Conservation (phyloP, 1,284 basidiomycete species). For the Cryptococcus sp. region DNA sequence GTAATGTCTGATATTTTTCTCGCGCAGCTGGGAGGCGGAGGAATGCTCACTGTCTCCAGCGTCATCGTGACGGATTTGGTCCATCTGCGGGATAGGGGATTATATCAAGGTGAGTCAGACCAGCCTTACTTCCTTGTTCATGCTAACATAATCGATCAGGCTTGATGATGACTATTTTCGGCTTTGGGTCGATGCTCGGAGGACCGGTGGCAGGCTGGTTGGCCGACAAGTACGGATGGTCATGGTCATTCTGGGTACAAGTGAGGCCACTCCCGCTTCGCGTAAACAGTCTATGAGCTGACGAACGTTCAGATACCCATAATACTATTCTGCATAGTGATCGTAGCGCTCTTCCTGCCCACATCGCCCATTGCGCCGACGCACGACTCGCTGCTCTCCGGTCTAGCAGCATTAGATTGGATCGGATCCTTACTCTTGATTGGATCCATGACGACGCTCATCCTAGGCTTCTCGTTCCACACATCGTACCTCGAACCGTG, state of each 20-base stretch:
- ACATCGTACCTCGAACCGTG: slow-evolving; percentile 78
- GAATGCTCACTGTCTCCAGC: slow-evolving; percentile 49
- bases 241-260: slow-evolving; percentile 47
- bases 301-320: slow-evolving; percentile 27
- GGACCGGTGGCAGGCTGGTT: slow-evolving; percentile 50
- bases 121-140: neutral
- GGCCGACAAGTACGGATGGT: slow-evolving; percentile 49
- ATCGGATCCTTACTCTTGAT: slow-evolving; percentile 61
- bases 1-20: neutral
- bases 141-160: slow-evolving; percentile 15
- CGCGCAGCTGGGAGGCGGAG: slow-evolving; percentile 48
- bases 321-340: slow-evolving; percentile 34
- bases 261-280: slow-evolving; percentile 21
- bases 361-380: slow-evolving; percentile 41
- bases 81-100: slow-evolving; percentile 49
- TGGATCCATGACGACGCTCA: slow-evolving; percentile 67
- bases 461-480: slow-evolving; percentile 78
- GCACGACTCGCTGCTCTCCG: slow-evolving; percentile 33
- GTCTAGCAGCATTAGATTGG: slow-evolving; percentile 45
- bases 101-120: slow-evolving; percentile 48
- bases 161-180: slow-evolving; percentile 53
- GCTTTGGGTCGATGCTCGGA: slow-evolving; percentile 46
- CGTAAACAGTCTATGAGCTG: neutral
- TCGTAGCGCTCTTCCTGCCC: slow-evolving; percentile 43
- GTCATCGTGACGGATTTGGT: slow-evolving; percentile 54